Evolutionary conservation across 1,284 basidiomycete species (phyloP), one percentile per base, ranked within the genome.

Genomic region (Microbotryum silenes-acaulis): DNA sequence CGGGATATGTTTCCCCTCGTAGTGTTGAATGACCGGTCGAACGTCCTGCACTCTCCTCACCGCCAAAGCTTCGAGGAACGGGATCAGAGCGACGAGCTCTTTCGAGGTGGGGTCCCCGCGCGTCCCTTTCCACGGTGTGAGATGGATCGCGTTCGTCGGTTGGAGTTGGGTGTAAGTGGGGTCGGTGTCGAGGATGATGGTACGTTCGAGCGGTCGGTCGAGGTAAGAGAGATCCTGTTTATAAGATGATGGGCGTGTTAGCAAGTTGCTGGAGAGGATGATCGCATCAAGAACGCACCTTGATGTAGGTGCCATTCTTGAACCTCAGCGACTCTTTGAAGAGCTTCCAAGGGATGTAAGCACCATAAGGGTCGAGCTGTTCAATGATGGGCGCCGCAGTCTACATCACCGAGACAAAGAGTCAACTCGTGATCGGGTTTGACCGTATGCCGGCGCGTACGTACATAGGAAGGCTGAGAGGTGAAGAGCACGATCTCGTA

Each of bases 401-500:
- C 89, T 94, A 69, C 16, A 52, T 25, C 4, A n/a, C 23, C 45
- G 20, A 12, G 20, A 42, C 3, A 65, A 55, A 29, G 44, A 23
- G 27, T 18, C 20, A 48, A 21, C 50, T 16, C 33, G 31, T 31
- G 7, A 31, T 9, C 9, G 31, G 2, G 8, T 31, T 9, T 9
- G 8, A 31, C 8, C 31, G 2, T 31, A 31, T 10, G 31, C 31
- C 31, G 31, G 31, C 31, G 31, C 31, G 31, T 31, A 81, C 88
- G 61, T 70, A 92, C 91, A 76, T 94, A 97, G 70, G 83, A 81
- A 57, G 90, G 85, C 77, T 97, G 91, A 10, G 85, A 83, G 16
- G 93, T 97, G 79, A 97, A 99, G 59, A 98, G 80, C 25, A 98
- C 93, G 65, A 98, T 85, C 79, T 98, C 94, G 76, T 91, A 98